Conservation (phyloP, 2,329 filamentous ascomycete species). For the Trichophyton verrucosum region DNA sequence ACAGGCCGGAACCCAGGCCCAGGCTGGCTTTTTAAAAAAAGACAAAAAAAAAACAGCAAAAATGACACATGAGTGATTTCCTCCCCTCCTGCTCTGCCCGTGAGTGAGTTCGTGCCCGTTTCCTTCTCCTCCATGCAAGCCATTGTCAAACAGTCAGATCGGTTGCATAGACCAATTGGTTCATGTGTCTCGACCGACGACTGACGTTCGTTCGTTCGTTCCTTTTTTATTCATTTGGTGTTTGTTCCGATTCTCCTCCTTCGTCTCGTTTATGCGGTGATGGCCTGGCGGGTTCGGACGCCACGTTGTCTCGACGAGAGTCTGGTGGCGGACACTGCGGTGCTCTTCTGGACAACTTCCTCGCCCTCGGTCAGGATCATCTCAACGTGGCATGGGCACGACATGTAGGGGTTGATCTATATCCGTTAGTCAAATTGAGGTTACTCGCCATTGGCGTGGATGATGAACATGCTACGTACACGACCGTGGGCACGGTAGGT, state of each 20-base stretch:
- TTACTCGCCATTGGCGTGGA: not conserved
- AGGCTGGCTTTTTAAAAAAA: not conserved
- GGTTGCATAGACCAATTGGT: not conserved
- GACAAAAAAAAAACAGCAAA: not conserved
- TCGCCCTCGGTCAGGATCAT: slow-evolving; percentile 97
- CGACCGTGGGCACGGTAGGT: slow-evolving; percentile 99
- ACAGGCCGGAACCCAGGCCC: not conserved
- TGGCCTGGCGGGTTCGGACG: slow-evolving; percentile 47
- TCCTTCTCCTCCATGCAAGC: not conserved
- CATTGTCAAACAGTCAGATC: not conserved
- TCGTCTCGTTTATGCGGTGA: slow-evolving; percentile 39
- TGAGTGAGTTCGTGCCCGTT: not conserved
- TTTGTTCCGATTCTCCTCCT: not conserved
- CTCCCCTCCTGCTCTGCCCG: not conserved
- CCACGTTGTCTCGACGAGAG: slow-evolving; percentile 91
- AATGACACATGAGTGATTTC: not conserved
- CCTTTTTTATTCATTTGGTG: not conserved
- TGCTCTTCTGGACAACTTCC: slow-evolving; percentile 88
- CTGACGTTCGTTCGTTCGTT: not conserved
- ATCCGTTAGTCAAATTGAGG: not conserved
- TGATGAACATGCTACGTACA: slow-evolving; percentile 53
- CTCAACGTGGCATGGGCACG: slow-evolving; percentile 99
- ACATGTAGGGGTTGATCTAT: slow-evolving; percentile 99
- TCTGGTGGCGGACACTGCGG: slow-evolving; percentile 54
- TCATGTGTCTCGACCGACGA: not conserved